These are phyloP conservation scores for Candida parachauliodes DNA, from an alignment of 805 yeast genomes.

Conservation along the genomic window DNA sequence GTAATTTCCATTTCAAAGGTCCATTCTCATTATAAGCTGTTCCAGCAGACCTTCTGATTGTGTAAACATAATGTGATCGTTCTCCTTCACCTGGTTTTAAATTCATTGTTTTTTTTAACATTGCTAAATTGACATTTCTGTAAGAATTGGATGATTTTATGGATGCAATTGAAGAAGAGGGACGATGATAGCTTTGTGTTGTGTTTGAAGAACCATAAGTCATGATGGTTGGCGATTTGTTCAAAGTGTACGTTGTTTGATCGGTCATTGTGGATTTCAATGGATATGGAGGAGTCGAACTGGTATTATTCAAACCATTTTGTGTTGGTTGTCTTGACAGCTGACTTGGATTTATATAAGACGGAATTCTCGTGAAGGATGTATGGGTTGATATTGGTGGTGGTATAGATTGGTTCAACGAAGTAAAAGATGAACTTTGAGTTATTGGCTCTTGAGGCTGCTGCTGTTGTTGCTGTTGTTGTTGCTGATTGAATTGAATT, in stretches of 20 bases:
- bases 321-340: constrained; percentile 1
- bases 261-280: neutral
- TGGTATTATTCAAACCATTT: neutral
- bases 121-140: constrained; percentile 34
- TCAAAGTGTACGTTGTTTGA: neutral
- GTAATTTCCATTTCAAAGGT: constrained; percentile 48
- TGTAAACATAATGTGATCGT: constrained; percentile 46
- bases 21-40: constrained; percentile 47
- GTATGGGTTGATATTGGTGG: neutral
- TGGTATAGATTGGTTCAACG: neutral
- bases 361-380: constrained; percentile 1
- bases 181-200: constrained; percentile 13
- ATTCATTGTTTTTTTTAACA: constrained; percentile 31
- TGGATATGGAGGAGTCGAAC: neutral
- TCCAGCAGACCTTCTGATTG: constrained; percentile 41
- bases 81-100: constrained; percentile 49
- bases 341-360: neutral
- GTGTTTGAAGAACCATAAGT: constrained; percentile 1
- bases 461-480: neutral
- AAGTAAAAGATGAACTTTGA: neutral
- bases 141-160: constrained; percentile 29
- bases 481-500: neutral
- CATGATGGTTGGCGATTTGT: constrained; percentile 1
- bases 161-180: constrained; percentile 33
- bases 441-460: neutral